Evolutionary conservation across 352 stramenopile species (phyloP).

Genomic region (Phytophthora boehmeriae): DNA sequence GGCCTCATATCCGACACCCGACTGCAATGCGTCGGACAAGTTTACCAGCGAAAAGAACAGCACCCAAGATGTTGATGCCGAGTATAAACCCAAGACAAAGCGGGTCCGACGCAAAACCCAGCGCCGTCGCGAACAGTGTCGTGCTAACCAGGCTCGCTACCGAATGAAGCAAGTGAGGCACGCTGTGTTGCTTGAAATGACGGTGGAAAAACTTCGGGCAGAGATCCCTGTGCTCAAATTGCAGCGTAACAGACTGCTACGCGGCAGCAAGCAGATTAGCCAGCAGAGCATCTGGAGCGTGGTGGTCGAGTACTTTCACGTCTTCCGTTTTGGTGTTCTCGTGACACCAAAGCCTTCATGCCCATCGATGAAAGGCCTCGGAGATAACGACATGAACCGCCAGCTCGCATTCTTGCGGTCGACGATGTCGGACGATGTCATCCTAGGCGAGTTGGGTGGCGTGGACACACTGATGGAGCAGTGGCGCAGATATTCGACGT

Average conservation of each 20-base stretch:
- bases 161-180: slow-evolving; percentile 35
- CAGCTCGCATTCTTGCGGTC: slow-evolving; percentile 34
- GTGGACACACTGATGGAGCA: slow-evolving; percentile 25
- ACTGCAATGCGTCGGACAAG: background rate
- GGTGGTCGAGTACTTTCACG: slow-evolving; percentile 30
- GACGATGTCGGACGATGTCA: slow-evolving; percentile 25
- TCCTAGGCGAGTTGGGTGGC: slow-evolving; percentile 18
- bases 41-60: background rate
- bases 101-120: slow-evolving; percentile 32
- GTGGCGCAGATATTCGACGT: slow-evolving; percentile 28
- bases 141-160: slow-evolving; percentile 42
- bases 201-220: slow-evolving; percentile 15
- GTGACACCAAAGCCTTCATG: background rate
- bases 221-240: slow-evolving; percentile 31
- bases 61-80: background rate
- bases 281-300: slow-evolving; percentile 27
- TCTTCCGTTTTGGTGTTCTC: slow-evolving; percentile 21
- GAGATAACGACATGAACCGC: slow-evolving; percentile 4
- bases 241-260: slow-evolving; percentile 25
- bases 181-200: slow-evolving; percentile 19
- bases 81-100: slow-evolving; percentile 16
- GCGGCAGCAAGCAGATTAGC: slow-evolving; percentile 19
- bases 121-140: slow-evolving; percentile 40
- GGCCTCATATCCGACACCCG: background rate
- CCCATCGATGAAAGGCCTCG: background rate